These are phyloP conservation scores for Debaryomyces castellii DNA, from an alignment of 805 yeast species.

Conservation along the genomic window DNA sequence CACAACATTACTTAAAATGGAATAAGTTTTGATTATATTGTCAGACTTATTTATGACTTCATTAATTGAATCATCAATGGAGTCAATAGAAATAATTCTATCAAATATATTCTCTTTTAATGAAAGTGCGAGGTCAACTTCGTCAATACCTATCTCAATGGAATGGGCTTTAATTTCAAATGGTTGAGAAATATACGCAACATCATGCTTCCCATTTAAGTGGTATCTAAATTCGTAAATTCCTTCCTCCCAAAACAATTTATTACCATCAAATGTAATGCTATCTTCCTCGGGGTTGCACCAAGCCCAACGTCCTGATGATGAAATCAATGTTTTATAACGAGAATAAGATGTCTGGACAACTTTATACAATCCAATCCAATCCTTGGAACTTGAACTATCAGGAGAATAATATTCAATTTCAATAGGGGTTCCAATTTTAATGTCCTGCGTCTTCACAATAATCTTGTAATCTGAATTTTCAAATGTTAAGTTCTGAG, in stretches of 20 bases:
- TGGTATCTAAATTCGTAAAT: slow-evolving; percentile 75
- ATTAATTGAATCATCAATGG: slow-evolving; percentile 26
- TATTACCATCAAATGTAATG: slow-evolving; percentile 46
- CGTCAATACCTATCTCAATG: slow-evolving; percentile 38
- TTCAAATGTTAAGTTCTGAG: slow-evolving; percentile 39
- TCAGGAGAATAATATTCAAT: slow-evolving; percentile 57
- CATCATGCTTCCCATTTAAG: slow-evolving; percentile 64
- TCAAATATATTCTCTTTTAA: slow-evolving; percentile 33
- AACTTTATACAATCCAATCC: slow-evolving; percentile 76
- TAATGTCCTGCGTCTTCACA: slow-evolving; percentile 11
- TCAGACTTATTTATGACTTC: slow-evolving; percentile 23
- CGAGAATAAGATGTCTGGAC: slow-evolving; percentile 57
- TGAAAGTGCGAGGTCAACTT: slow-evolving; percentile 26
- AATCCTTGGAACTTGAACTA: slow-evolving; percentile 51
- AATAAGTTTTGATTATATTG: slow-evolving; percentile 29
- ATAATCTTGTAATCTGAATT: slow-evolving; percentile 32
- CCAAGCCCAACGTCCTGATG: slow-evolving; percentile 67
- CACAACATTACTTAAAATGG: slow-evolving; percentile 25
- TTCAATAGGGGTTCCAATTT: slow-evolving; percentile 53
- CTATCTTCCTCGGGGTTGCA: slow-evolving; percentile 41
- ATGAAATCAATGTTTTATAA: slow-evolving; percentile 56
- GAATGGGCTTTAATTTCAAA: slow-evolving; percentile 54
- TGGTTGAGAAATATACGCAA: slow-evolving; percentile 62
- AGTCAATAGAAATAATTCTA: slow-evolving; percentile 25
- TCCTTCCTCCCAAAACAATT: slow-evolving; percentile 65